Conservation (phyloP, 2,329 filamentous ascomycete species). For the Sporothrix schenckii region DNA sequence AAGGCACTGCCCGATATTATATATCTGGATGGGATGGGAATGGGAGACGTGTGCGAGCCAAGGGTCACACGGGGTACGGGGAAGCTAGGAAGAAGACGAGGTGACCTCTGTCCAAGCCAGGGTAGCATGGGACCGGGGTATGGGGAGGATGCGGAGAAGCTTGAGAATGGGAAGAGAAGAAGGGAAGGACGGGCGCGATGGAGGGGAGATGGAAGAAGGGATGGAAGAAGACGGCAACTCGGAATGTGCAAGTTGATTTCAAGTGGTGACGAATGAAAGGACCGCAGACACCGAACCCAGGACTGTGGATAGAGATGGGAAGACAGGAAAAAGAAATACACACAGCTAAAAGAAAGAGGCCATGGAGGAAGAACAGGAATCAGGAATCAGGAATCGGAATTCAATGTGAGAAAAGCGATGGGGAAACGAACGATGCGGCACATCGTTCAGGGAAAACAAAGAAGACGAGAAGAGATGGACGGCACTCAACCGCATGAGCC, state of each 20-base stretch:
- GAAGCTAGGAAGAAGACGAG: neutral
- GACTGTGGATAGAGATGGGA: neutral
- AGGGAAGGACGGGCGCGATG: neutral
- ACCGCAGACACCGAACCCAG: neutral
- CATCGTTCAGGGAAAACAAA: neutral
- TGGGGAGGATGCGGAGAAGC: slow-evolving; percentile 16
- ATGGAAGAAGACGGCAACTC: too few species aligned
- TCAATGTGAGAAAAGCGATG: neutral
- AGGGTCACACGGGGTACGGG: neutral
- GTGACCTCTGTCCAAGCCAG: neutral
- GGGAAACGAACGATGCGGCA: neutral
- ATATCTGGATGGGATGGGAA: neutral
- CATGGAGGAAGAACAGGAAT: neutral
- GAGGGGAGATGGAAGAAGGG: neutral
- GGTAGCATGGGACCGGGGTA: slow-evolving; percentile 7
- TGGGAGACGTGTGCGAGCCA: slow-evolving; percentile 1
- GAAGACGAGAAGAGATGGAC: neutral
- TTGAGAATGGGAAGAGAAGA: neutral
- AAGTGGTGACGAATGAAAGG: too few species aligned
- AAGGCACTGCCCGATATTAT: slow-evolving; percentile 9
- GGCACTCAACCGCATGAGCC: too few species aligned
- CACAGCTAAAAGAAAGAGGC: too few species aligned
- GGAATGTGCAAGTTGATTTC: neutral
- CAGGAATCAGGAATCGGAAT: neutral
- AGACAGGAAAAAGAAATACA: neutral